Conservation (phyloP, 2,329 filamentous ascomycete genomes). For the Penicillium decumbens region DNA sequence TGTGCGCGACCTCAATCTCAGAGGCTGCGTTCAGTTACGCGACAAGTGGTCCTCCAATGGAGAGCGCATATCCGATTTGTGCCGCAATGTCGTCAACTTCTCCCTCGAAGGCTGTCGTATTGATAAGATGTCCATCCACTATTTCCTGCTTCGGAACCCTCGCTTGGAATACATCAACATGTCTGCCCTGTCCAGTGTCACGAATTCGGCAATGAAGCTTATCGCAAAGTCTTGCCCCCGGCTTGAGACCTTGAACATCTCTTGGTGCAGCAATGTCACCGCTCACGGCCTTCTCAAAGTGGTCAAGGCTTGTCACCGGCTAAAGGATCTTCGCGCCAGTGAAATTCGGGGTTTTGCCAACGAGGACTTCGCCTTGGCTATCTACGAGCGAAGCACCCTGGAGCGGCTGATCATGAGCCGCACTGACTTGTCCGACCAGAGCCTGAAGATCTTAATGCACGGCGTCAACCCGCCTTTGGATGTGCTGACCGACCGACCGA, state of each 20-base stretch:
- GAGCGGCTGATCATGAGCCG: conserved; percentile 78
- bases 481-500: conserved; percentile 67
- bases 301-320: conserved; percentile 64
- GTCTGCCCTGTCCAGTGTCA: conserved; percentile 68
- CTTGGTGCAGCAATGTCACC: conserved; percentile 86
- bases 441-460: conserved; percentile 68
- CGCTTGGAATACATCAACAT: conserved; percentile 80
- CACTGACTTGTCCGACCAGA: conserved; percentile 68
- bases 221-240: conserved; percentile 75
- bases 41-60: conserved; percentile 73
- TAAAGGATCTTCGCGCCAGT: conserved; percentile 76
- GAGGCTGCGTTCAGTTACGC: conserved; percentile 84
- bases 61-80: conserved; percentile 66
- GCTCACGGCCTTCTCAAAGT: conserved; percentile 69
- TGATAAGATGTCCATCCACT: conserved; percentile 71
- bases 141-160: conserved; percentile 72
- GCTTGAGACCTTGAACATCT: conserved; percentile 81
- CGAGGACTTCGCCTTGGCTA: conserved; percentile 62
- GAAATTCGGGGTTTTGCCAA: conserved; percentile 78
- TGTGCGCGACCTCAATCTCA: conserved; percentile 80
- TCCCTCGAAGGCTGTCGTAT: conserved; percentile 87
- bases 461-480: conserved; percentile 74
- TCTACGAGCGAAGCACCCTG: conserved; percentile 76
- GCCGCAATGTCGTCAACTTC: conserved; percentile 79
- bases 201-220: conserved; percentile 79